phyloP scores from a whole-genome alignment of 2,329 filamentous ascomycete genomes.

The Phoma sp. region DNA sequence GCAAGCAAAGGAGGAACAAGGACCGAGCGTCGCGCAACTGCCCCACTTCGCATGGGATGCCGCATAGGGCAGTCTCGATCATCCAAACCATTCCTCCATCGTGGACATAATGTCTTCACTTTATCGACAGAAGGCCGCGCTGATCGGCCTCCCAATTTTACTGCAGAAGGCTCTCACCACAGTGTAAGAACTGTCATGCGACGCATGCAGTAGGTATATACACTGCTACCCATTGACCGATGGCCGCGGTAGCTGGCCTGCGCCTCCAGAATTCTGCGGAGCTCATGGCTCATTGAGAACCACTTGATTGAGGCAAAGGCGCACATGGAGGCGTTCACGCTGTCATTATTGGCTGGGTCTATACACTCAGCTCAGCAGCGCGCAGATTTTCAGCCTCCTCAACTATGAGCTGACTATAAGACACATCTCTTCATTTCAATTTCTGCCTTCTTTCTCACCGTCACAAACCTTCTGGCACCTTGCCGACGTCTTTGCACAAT shows the following conservation, averaged over 20 bases:
- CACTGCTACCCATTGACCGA: background rate
- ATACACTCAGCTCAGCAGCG: background rate
- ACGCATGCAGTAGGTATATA: no score
- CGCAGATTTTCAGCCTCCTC: background rate
- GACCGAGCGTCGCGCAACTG: background rate
- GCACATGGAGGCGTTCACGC: background rate
- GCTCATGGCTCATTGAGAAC: background rate
- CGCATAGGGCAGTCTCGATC: background rate
- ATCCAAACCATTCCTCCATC: background rate
- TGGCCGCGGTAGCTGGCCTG: background rate
- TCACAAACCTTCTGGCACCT: background rate
- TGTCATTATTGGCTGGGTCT: background rate
- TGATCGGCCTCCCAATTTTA: no score
- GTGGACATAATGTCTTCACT: background rate
- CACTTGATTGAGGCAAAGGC: background rate
- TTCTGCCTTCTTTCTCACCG: no score
- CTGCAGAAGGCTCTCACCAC: no score
- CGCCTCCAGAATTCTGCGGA: background rate
- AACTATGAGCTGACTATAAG: no score
- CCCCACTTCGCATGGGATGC: background rate
- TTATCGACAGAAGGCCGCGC: background rate
- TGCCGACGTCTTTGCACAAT: background rate
- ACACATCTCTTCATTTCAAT: background rate
- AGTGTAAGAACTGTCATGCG: no score
- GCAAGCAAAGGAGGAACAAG: background rate